Evolutionary conservation across 2,329 filamentous ascomycete genomes (phyloP).

Genomic region (Aspergillus tanneri): DNA sequence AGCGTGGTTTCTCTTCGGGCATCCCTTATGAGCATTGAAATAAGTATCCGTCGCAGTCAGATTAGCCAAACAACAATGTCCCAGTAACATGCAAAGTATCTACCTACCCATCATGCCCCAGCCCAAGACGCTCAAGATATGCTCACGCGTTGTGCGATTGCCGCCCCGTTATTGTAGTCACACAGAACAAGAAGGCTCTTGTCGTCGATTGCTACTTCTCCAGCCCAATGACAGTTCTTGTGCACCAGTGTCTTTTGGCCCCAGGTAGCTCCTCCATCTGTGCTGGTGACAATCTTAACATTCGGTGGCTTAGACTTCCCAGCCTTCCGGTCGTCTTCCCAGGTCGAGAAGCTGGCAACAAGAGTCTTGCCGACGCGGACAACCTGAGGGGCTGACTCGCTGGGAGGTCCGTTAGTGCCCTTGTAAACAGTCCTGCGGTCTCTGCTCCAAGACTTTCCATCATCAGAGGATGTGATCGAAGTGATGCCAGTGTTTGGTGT

Average conservation of each 20-base stretch:
- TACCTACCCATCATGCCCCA: background rate
- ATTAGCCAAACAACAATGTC: background rate
- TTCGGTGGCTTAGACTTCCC: background rate
- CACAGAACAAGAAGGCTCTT: background rate
- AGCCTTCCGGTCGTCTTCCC: background rate
- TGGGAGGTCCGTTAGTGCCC: background rate
- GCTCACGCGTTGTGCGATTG: background rate
- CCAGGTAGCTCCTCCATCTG: background rate
- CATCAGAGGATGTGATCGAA: background rate
- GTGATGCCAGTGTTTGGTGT: background rate
- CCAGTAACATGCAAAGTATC: background rate
- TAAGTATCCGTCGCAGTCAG: background rate
- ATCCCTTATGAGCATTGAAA: no score
- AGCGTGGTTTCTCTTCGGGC: no score
- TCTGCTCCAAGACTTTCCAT: background rate
- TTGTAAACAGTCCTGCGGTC: background rate
- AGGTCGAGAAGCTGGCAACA: background rate
- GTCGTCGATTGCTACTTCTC: background rate
- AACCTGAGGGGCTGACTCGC: background rate
- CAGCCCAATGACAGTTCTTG: slow-evolving; percentile 1
- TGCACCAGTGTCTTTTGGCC: background rate
- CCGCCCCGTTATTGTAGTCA: background rate
- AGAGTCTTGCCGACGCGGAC: slow-evolving; percentile 1
- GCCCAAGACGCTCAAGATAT: background rate
- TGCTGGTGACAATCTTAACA: background rate